Percentiles rank a stretch among this genome's conserved stretches.
Evolutionary conservation across 768 basidiomycete species (phyloP).

Genomic region (Imleria badia): DNA sequence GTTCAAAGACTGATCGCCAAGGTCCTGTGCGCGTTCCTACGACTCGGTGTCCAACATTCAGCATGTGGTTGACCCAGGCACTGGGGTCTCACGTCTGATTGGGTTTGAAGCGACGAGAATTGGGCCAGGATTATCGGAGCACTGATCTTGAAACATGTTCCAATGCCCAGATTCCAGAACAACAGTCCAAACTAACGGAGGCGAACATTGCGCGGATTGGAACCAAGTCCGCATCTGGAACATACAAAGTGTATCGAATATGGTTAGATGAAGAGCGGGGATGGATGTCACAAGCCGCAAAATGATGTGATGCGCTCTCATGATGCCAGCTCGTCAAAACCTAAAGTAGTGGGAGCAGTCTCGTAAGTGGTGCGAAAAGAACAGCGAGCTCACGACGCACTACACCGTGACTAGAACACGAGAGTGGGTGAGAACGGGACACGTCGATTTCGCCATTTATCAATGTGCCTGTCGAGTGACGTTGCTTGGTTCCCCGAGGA

Average conservation of each 20-base stretch:
- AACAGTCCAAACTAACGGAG: not conserved
- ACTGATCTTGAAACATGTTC: not conserved
- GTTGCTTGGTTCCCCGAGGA: not conserved
- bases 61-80: conserved; percentile 11
- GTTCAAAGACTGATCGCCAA: not conserved
- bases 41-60: not conserved
- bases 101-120: not conserved
- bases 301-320: conserved; percentile 19
- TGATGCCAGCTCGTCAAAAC: conserved; percentile 18
- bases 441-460: not conserved
- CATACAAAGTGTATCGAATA: conserved; percentile 9
- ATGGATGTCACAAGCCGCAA: not conserved
- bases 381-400: not conserved
- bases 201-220: not conserved
- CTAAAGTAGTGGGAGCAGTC: conserved; percentile 15
- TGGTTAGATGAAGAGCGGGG: conserved; percentile 22
- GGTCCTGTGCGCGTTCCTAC: not conserved
- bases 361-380: conserved; percentile 17
- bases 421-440: not conserved
- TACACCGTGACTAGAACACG: not conserved
- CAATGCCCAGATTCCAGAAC: not conserved
- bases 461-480: not conserved
- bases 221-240: conserved; percentile 1
- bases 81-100: not conserved
- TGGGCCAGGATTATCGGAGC: not conserved